Conservation (phyloP, 768 basidiomycete species). For the Boletus bicolor region DNA sequence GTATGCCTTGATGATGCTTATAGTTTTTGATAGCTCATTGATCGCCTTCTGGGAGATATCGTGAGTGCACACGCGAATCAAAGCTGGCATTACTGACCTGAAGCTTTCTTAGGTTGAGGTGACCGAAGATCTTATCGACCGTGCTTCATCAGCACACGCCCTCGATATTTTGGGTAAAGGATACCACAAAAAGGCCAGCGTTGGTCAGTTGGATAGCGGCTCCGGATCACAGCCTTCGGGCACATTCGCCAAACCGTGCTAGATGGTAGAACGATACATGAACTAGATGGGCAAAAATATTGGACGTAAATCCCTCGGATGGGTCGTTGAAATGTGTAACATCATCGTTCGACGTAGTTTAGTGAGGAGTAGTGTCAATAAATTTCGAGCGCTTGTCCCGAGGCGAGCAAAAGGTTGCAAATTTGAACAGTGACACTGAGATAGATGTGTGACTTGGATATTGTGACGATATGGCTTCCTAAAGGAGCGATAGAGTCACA, state of each 20-base stretch:
- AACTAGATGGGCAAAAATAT: neutral
- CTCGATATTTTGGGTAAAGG: conserved; percentile 42
- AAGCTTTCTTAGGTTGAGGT: conserved; percentile 49
- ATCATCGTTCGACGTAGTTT: neutral
- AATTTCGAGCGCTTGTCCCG: neutral
- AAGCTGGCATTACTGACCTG: conserved; percentile 1
- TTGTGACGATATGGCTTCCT: too few relatives aligned
- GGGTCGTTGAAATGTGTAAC: neutral
- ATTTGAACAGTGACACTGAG: too few relatives aligned
- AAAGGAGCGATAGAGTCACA: too few relatives aligned
- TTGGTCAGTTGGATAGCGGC: conserved; percentile 46
- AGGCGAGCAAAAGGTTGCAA: neutral
- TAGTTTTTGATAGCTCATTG: conserved; percentile 44
- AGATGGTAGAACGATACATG: conserved; percentile 6
- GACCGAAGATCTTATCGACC: conserved; percentile 52
- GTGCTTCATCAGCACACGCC: conserved; percentile 48
- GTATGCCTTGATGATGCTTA: conserved; percentile 24
- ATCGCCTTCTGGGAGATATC: conserved; percentile 65
- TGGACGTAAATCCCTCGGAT: neutral
- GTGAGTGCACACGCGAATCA: conserved; percentile 38
- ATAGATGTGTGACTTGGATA: too few relatives aligned
- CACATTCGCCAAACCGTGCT: conserved; percentile 70
- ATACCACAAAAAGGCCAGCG: conserved; percentile 30
- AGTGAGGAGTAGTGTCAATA: neutral
- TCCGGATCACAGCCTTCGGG: conserved; percentile 50